Percentiles rank a stretch among this genome's conserved stretches.
These are phyloP conservation scores for Plasmodium gaboni DNA, from an alignment of 169 alveolate genomes.

Conservation along the genomic window DNA sequence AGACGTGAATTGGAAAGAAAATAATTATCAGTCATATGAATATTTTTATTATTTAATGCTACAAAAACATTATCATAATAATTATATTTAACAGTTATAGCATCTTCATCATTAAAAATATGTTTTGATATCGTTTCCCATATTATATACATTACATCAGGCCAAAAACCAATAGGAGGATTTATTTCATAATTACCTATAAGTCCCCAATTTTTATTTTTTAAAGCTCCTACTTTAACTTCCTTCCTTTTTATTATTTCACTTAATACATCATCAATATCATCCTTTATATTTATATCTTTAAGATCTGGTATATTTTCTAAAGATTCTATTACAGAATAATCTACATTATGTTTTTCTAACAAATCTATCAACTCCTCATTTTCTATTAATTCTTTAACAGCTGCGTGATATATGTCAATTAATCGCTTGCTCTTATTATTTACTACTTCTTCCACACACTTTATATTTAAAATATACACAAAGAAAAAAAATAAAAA, in stretches of 20 bases:
- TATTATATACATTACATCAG: slow-evolving; percentile 2
- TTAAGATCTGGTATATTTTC: neutral
- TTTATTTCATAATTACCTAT: slow-evolving; percentile 3
- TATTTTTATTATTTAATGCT: slow-evolving; percentile 2
- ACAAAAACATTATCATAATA: slow-evolving; percentile 1
- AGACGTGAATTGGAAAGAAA: neutral
- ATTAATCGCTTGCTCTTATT: neutral
- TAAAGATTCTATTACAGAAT: neutral
- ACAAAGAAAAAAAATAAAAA: no score
- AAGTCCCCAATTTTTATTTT: slow-evolving; percentile 5
- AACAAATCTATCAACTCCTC: neutral
- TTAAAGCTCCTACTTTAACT: slow-evolving; percentile 8
- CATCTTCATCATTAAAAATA: slow-evolving; percentile 6
- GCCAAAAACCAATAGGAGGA: slow-evolving; percentile 14
- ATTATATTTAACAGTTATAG: neutral
- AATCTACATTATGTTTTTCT: slow-evolving; percentile 6
- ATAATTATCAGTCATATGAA: slow-evolving; percentile 9
- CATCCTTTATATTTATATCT: neutral
- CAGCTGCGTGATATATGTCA: neutral
- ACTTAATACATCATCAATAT: neutral
- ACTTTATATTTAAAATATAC: no score
- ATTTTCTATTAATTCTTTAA: neutral
- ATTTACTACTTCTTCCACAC: neutral
- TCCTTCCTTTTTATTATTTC: slow-evolving; percentile 6
- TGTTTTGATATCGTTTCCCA: slow-evolving; percentile 7